phyloP scores from a whole-genome alignment of 148 eudicot genomes.

The Nepenthes gracilis region DNA sequence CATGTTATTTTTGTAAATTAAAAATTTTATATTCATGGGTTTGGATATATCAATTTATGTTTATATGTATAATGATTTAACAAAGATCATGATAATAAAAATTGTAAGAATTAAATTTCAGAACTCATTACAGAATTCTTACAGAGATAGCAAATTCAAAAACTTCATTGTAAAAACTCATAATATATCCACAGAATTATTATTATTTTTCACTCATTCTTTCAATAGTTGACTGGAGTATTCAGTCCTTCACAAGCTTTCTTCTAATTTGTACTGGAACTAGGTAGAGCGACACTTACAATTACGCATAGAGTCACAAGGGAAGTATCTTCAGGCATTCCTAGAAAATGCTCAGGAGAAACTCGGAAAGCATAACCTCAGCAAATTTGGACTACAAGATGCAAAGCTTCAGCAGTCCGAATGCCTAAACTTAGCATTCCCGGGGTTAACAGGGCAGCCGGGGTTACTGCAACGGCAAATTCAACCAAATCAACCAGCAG shows the following conservation, averaged over 20 bases:
- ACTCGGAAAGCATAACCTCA: slow-evolving; percentile 66
- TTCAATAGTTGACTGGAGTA: background rate
- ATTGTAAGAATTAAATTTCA: too few species aligned
- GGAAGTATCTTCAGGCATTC: slow-evolving; percentile 75
- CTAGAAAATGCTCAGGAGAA: slow-evolving; percentile 86
- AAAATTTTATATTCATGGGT: too few species aligned
- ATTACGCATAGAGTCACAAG: slow-evolving; percentile 84
- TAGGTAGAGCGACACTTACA: slow-evolving; percentile 90
- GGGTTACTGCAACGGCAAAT: slow-evolving; percentile 29
- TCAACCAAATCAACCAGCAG: slow-evolving; percentile 32
- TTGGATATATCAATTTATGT: too few species aligned
- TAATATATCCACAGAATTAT: too few species aligned
- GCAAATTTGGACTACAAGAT: slow-evolving; percentile 61
- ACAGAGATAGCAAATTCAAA: too few species aligned
- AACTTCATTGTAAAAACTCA: too few species aligned
- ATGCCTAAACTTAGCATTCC: slow-evolving; percentile 49
- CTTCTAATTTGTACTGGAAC: background rate
- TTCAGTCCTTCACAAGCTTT: background rate
- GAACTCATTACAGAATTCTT: too few species aligned
- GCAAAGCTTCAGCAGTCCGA: slow-evolving; percentile 75
- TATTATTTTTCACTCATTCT: background rate
- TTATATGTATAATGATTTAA: too few species aligned
- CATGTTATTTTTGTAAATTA: too few species aligned
- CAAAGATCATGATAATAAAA: too few species aligned
- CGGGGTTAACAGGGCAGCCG: slow-evolving; percentile 45